These are phyloP conservation scores for Eimeria praecox DNA, from an alignment of 169 alveolate species.

Conservation along the genomic window DNA sequence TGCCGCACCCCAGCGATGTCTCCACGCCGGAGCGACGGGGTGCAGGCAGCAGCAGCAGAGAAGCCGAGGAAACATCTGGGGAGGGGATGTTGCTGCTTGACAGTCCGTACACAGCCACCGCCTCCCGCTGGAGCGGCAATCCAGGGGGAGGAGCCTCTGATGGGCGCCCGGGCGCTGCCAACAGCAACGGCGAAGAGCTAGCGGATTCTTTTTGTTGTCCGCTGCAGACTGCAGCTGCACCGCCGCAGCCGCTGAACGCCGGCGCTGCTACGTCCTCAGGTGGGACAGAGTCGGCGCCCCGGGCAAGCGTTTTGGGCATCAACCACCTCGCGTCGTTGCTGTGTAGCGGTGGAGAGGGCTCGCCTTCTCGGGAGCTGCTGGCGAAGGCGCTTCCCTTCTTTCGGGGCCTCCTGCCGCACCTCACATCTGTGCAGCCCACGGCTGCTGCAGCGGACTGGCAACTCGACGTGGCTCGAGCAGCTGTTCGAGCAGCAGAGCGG, in stretches of 20 bases:
- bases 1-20: slow-evolving; percentile 68
- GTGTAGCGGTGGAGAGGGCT: slow-evolving; percentile 35
- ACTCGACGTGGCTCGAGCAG: slow-evolving; percentile 44
- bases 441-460: slow-evolving; percentile 4
- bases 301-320: slow-evolving; percentile 44
- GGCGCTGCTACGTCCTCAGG: neutral
- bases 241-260: slow-evolving; percentile 46
- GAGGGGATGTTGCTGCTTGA: slow-evolving; percentile 32
- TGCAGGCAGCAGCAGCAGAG: neutral
- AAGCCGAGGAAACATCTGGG: slow-evolving; percentile 2
- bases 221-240: slow-evolving; percentile 7
- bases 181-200: slow-evolving; percentile 3
- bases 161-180: neutral
- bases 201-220: slow-evolving; percentile 4
- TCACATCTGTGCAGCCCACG: neutral
- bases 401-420: slow-evolving; percentile 52
- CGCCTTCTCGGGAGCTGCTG: slow-evolving; percentile 39
- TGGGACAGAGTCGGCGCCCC: slow-evolving; percentile 27
- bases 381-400: slow-evolving; percentile 33
- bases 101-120: neutral
- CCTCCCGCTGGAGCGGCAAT: neutral
- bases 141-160: neutral
- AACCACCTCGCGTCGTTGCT: slow-evolving; percentile 39
- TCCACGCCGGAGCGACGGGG: neutral
- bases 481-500: slow-evolving; percentile 31